These are phyloP conservation scores for Suillus sp. DNA, from an alignment of 768 basidiomycete genomes.

Conservation along the genomic window DNA sequence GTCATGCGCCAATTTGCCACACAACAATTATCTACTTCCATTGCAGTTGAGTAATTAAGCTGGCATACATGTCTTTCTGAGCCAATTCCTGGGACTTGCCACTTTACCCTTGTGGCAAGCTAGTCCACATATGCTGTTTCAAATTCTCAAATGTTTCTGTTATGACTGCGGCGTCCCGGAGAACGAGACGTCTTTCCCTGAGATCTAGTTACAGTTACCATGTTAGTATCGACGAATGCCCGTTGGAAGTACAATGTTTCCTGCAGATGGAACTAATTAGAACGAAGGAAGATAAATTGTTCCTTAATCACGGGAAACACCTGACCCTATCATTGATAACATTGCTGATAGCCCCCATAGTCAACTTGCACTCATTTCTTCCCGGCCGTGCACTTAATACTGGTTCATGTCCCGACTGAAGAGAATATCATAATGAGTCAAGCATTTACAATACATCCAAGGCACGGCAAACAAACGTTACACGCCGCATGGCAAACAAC, in stretches of 20 bases:
- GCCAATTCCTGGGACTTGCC: background rate
- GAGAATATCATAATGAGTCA: background rate
- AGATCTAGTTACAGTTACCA: background rate
- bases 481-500: background rate
- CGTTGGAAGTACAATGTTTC: background rate
- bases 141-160: background rate
- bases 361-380: background rate
- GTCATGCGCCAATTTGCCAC: background rate
- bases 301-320: background rate
- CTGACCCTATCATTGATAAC: background rate
- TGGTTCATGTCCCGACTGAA: background rate
- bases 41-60: background rate
- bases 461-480: background rate
- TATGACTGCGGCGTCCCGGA: background rate
- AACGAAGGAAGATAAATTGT: background rate
- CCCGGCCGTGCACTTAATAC: background rate
- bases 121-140: background rate
- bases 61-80: background rate
- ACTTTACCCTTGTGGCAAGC: background rate
- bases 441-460: no score
- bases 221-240: background rate
- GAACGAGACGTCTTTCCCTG: background rate
- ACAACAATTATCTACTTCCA: background rate
- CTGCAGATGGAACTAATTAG: background rate
- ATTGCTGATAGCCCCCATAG: background rate